Evolutionary conservation across 768 basidiomycete genomes (phyloP).

Genomic region (Tylopilus subfusipes): DNA sequence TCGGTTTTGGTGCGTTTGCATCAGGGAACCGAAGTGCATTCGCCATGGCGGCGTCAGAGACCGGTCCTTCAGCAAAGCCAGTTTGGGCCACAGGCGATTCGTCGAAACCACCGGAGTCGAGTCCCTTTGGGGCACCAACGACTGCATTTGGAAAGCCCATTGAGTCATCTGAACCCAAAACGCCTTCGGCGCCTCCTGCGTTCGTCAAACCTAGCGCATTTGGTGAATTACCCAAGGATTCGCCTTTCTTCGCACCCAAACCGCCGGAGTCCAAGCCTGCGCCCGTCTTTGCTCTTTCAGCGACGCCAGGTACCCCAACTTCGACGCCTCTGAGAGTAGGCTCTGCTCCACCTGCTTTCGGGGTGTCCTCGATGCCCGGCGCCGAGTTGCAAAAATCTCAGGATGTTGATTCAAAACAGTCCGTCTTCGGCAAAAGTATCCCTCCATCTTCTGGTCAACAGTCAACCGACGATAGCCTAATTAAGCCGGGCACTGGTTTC

Average conservation of each 20-base stretch:
- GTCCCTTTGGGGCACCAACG: neutral
- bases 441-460: constrained; percentile 9
- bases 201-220: constrained; percentile 40
- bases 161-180: constrained; percentile 9
- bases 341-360: too few relatives aligned
- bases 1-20: constrained; percentile 36
- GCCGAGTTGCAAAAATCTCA: neutral
- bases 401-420: too few relatives aligned
- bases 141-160: constrained; percentile 9
- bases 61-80: too few relatives aligned
- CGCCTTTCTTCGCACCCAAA: constrained; percentile 51
- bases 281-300: constrained; percentile 37
- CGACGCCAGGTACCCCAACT: constrained; percentile 13
- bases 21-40: constrained; percentile 29
- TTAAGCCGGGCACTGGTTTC: too few relatives aligned
- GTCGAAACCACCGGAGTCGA: constrained; percentile 8
- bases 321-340: constrained; percentile 22
- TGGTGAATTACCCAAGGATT: constrained; percentile 37
- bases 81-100: constrained; percentile 8
- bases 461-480: constrained; percentile 13
- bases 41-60: constrained; percentile 19
- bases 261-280: constrained; percentile 31
- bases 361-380: constrained; percentile 33
- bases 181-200: constrained; percentile 14
- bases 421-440: constrained; percentile 27